A percentile compares a stretch with the other conserved stretches of the same genome.
phyloP scores from a whole-genome alignment of 202 grass and related monocot species.

The Saccharum hybrid region DNA sequence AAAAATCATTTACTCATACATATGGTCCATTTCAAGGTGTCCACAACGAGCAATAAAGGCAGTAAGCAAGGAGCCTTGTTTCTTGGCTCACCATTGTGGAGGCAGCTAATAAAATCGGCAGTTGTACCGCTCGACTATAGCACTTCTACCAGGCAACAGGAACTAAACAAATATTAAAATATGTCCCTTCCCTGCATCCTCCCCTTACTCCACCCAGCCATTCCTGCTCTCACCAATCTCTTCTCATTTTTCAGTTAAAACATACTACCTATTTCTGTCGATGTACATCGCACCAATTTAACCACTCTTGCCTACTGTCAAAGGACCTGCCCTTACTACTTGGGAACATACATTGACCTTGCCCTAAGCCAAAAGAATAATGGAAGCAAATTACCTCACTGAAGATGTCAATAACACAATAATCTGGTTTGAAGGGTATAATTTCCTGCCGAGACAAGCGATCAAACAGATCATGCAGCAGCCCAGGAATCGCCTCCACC shows the following conservation, averaged over 20 bases:
- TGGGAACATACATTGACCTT: neutral
- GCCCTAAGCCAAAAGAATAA: constrained; percentile 13
- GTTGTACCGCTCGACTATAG: neutral
- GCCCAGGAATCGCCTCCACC: constrained; percentile 71
- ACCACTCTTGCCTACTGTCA: too few relatives aligned
- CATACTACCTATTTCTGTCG: too few relatives aligned
- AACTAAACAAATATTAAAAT: neutral
- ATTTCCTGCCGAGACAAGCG: constrained; percentile 64
- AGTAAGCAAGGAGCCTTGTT: neutral
- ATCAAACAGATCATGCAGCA: constrained; percentile 78
- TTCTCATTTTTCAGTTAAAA: too few relatives aligned
- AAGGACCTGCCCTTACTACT: neutral
- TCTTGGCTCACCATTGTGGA: neutral
- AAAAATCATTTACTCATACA: constrained; percentile 1
- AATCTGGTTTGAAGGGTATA: constrained; percentile 80
- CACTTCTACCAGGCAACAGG: neutral
- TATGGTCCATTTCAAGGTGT: neutral
- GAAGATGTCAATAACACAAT: constrained; percentile 91
- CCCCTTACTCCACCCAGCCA: too few relatives aligned
- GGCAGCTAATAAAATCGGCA: neutral
- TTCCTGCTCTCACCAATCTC: too few relatives aligned
- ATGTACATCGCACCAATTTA: too few relatives aligned
- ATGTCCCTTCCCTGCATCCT: neutral
- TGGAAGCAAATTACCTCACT: constrained; percentile 66
- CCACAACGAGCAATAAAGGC: neutral